Conservation (phyloP, 495 filamentous ascomycete species). For the Schizothecium vesticola region DNA sequence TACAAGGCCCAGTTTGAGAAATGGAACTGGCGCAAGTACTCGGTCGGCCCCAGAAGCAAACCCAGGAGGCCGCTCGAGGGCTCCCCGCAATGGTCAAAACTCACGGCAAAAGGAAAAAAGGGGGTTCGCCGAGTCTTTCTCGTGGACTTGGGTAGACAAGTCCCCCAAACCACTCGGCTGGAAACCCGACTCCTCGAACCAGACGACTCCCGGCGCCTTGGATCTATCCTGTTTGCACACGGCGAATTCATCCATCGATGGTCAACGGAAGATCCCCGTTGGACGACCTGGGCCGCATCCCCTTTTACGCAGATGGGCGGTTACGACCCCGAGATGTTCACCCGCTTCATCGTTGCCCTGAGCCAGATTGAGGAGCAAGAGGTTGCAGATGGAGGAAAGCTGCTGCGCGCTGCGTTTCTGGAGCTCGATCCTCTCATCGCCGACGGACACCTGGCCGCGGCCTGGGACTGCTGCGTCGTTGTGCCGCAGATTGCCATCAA, state of each 20-base stretch:
- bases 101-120: constrained; percentile 5
- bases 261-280: neutral
- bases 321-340: constrained; percentile 14
- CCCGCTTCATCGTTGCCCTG: constrained; percentile 11
- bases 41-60: neutral
- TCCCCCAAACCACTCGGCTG: neutral
- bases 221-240: neutral
- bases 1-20: constrained; percentile 19
- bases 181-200: constrained; percentile 2
- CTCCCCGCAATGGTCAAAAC: neutral
- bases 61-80: neutral
- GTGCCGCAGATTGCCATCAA: constrained; percentile 13
- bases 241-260: constrained; percentile 8
- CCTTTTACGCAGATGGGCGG: constrained; percentile 10
- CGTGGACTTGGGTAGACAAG: neutral
- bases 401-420: constrained; percentile 16
- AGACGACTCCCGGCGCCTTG: neutral
- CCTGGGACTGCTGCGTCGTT: constrained; percentile 17
- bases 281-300: neutral
- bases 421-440: constrained; percentile 12
- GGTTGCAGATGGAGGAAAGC: neutral
- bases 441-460: constrained; percentile 15
- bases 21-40: constrained; percentile 20
- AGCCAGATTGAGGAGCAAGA: constrained; percentile 2
- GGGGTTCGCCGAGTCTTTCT: constrained; percentile 1